Percentiles rank a stretch among this genome's conserved stretches.
These are phyloP conservation scores for Jackrogersella minutella DNA, from an alignment of 495 filamentous ascomycete genomes.

Conservation along the genomic window DNA sequence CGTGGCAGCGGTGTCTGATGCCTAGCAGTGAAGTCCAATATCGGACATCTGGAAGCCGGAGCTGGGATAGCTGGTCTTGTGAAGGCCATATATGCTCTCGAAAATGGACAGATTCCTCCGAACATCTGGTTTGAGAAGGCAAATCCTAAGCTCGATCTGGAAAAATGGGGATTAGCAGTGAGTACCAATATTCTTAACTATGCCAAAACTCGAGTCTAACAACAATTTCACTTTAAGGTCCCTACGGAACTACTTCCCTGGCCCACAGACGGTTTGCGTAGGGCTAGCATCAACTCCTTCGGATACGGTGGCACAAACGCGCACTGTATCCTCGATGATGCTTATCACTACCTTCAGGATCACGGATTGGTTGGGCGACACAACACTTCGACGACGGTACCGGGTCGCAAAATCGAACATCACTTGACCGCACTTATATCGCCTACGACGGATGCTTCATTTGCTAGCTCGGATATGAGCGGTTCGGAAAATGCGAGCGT, in stretches of 20 bases:
- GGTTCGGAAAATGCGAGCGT: constrained; percentile 30
- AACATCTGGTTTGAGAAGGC: constrained; percentile 55
- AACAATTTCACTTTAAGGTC: constrained; percentile 15
- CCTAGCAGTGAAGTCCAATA: constrained; percentile 51
- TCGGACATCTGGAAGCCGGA: constrained; percentile 55
- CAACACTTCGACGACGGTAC: constrained; percentile 31
- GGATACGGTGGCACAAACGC: constrained; percentile 54
- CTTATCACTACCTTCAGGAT: constrained; percentile 35
- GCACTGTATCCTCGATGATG: constrained; percentile 45
- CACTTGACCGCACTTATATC: constrained; percentile 2
- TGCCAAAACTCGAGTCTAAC: not conserved
- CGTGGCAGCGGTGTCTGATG: too few relatives aligned
- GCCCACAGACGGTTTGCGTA: constrained; percentile 42
- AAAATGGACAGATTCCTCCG: constrained; percentile 53
- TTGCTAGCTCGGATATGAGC: constrained; percentile 25
- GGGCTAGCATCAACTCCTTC: constrained; percentile 49
- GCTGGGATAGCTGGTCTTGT: constrained; percentile 61
- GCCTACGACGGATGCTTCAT: constrained; percentile 18
- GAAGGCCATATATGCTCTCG: constrained; percentile 59
- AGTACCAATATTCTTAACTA: not conserved
- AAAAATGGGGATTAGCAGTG: constrained; percentile 47
- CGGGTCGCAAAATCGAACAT: constrained; percentile 14
- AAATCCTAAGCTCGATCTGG: constrained; percentile 53
- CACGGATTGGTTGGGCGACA: constrained; percentile 29
- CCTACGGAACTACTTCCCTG: constrained; percentile 41